phyloP scores from a whole-genome alignment of 2,329 filamentous ascomycete species.

The Colletotrichum lini region DNA sequence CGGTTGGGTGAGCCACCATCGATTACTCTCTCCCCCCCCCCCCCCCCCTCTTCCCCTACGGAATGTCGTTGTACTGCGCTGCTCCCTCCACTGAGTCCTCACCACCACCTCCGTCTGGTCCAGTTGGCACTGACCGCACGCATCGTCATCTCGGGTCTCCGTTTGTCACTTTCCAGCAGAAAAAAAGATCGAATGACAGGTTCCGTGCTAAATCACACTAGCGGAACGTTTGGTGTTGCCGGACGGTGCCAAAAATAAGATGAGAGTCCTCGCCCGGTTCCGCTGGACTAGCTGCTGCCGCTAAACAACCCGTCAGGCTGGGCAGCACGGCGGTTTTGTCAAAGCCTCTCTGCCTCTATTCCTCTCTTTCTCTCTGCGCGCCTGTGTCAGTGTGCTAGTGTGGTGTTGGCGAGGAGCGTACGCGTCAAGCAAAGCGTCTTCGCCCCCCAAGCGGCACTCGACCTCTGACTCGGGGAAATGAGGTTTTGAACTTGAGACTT shows the following conservation, averaged over 20 bases:
- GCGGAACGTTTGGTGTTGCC: not conserved
- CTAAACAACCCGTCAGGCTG: constrained; percentile 20
- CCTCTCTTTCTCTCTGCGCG: not conserved
- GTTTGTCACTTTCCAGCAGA: not conserved
- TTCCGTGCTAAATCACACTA: constrained; percentile 11
- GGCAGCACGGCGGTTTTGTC: not conserved
- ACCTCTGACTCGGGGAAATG: not conserved
- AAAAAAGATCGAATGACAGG: constrained; percentile 31
- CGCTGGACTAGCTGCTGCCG: constrained; percentile 6
- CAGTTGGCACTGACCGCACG: not conserved
- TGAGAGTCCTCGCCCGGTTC: constrained; percentile 6
- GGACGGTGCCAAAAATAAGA: constrained; percentile 21
- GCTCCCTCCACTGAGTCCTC: not conserved
- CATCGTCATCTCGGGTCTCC: not conserved
- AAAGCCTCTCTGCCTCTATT: not conserved
- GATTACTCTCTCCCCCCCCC: not conserved
- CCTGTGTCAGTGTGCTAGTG: not conserved
- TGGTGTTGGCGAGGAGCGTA: not conserved
- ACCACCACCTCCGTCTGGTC: not conserved
- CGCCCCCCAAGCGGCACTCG: not conserved
- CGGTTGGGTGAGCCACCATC: constrained; percentile 23
- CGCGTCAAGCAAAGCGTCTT: not conserved
- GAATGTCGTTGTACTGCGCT: constrained; percentile 31
- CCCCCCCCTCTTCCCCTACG: constrained; percentile 4
- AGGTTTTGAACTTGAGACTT: not conserved